Conservation (phyloP, 2,329 filamentous ascomycete genomes). For the Arthroderma sp. region DNA sequence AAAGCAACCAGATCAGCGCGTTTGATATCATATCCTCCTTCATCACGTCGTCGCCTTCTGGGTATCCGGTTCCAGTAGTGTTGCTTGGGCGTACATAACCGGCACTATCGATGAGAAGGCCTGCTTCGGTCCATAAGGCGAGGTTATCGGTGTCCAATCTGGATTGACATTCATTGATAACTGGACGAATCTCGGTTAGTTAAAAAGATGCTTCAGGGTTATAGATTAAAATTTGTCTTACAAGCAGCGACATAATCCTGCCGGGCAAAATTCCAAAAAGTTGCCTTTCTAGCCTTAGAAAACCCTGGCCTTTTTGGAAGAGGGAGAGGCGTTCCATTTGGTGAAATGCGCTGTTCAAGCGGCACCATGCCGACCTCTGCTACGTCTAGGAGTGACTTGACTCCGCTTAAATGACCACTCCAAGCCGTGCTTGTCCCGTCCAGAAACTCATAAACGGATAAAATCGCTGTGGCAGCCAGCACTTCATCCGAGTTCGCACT, state of each 20-base stretch:
- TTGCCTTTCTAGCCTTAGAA: conserved; percentile 44
- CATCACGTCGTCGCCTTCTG: conserved; percentile 34
- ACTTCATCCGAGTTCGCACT: conserved; percentile 42
- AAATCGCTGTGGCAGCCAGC: conserved; percentile 50
- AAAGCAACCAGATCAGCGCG: conserved; percentile 51
- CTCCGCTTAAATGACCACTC: conserved; percentile 51
- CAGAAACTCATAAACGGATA: conserved; percentile 56
- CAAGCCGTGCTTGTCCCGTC: conserved; percentile 51
- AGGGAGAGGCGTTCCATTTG: conserved; percentile 23
- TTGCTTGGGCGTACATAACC: conserved; percentile 37
- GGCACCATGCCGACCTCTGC: conserved; percentile 30
- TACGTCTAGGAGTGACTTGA: conserved; percentile 47
- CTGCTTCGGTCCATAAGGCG: conserved; percentile 51
- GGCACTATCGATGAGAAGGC: conserved; percentile 42
- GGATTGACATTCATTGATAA: conserved; percentile 46
- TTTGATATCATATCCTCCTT: conserved; percentile 53
- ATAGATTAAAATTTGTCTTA: conserved; percentile 18
- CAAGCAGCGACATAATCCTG: conserved; percentile 54
- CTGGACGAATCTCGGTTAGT: conserved; percentile 12
- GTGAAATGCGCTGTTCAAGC: conserved; percentile 27
- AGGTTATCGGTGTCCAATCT: conserved; percentile 49
- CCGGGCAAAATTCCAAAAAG: conserved; percentile 55
- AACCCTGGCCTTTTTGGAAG: conserved; percentile 26
- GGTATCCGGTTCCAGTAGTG: conserved; percentile 19
- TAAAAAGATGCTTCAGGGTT: neutral